These are phyloP conservation scores for Podospora conica DNA, from an alignment of 495 filamentous ascomycete genomes.

Conservation along the genomic window DNA sequence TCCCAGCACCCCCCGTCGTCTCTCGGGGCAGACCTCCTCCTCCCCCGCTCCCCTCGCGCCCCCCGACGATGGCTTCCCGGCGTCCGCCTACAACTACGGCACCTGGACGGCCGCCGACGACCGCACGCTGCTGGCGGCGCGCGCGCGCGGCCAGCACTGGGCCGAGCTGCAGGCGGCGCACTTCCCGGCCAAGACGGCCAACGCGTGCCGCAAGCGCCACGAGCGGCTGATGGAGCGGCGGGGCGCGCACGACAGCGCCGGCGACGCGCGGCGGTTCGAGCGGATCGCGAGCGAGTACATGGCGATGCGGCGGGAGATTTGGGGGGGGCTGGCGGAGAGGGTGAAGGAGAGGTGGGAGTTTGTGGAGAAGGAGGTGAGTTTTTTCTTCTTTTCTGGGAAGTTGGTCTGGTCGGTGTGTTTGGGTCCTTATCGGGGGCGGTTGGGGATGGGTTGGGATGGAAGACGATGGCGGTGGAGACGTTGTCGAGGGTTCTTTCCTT, in stretches of 20 bases:
- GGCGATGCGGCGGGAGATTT: constrained; percentile 60
- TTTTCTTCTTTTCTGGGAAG: not conserved
- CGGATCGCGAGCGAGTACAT: constrained; percentile 61
- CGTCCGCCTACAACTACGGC: constrained; percentile 41
- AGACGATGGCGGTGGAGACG: not conserved
- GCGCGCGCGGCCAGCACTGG: constrained; percentile 62
- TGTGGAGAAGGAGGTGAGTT: constrained; percentile 62
- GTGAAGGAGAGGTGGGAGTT: constrained; percentile 62
- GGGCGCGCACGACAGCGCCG: constrained; percentile 54
- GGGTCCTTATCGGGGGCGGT: not conserved
- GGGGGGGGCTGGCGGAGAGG: constrained; percentile 54
- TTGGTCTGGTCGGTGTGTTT: not conserved
- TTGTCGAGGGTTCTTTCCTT: not conserved
- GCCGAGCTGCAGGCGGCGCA: constrained; percentile 57
- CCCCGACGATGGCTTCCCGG: constrained; percentile 11
- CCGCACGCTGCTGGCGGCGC: constrained; percentile 53
- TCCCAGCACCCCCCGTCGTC: not conserved
- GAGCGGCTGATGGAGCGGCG: constrained; percentile 64
- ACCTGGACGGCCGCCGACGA: constrained; percentile 63
- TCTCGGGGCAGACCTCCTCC: not conserved
- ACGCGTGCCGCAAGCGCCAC: constrained; percentile 75
- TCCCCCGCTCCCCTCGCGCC: not conserved
- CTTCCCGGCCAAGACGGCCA: constrained; percentile 67
- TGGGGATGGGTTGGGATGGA: no score
- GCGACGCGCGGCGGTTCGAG: constrained; percentile 52